Conservation (phyloP, 148 eudicot species). For the Beta vulgaris region DNA sequence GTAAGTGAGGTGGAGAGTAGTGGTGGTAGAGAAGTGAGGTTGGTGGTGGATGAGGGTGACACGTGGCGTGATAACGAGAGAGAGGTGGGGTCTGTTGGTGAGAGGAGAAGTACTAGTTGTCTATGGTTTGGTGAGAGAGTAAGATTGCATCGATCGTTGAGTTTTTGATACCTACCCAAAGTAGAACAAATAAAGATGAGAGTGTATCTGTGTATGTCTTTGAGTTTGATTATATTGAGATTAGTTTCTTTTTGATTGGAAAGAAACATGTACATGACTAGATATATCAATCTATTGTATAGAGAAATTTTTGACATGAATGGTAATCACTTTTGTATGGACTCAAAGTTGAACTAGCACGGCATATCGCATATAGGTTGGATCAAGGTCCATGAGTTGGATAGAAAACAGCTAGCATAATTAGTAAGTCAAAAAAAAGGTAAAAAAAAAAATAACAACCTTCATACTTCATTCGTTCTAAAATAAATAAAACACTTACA, state of each 20-base stretch:
- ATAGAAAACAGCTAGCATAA: too few species aligned
- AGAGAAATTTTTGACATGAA: not conserved
- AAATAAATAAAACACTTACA: too few species aligned
- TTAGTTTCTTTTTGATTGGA: not conserved
- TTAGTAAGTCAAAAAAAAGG: too few species aligned
- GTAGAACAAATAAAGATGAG: not conserved
- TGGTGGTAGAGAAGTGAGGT: constrained; percentile 5
- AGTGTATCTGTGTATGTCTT: not conserved
- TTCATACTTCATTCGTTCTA: too few species aligned
- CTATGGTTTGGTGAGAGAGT: constrained; percentile 20
- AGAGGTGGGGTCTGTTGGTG: constrained; percentile 15
- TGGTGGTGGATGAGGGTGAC: constrained; percentile 25
- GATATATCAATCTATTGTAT: too few species aligned
- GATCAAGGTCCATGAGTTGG: too few species aligned
- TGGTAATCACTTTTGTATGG: too few species aligned
- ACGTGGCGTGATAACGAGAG: constrained; percentile 21
- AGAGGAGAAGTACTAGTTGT: constrained; percentile 27
- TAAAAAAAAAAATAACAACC: too few species aligned
- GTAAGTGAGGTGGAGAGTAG: not conserved
- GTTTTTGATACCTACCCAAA: constrained; percentile 19
- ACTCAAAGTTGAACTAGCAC: too few species aligned
- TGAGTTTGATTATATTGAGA: not conserved
- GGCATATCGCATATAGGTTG: too few species aligned
- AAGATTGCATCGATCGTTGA: constrained; percentile 24
- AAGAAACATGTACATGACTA: constrained; percentile 1